A percentile compares a stretch with the other conserved stretches of the same genome.
Evolutionary conservation across 108 stramenopile genomes (phyloP).

Genomic region (Schizochytrium sp.): DNA sequence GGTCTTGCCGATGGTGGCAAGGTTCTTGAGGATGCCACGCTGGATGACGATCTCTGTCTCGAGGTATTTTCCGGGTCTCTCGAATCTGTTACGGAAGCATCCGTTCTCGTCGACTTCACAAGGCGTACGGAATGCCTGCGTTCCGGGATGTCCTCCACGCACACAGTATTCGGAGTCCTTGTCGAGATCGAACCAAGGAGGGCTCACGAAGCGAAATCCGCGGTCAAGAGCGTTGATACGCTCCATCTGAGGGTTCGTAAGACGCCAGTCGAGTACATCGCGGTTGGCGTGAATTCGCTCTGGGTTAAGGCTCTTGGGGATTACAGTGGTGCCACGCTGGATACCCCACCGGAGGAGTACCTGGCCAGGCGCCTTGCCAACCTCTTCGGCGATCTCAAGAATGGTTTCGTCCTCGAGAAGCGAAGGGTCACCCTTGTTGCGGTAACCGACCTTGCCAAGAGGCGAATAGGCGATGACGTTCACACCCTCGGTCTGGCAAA

Average conservation of each 20-base stretch:
- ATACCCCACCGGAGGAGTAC: conserved; percentile 92
- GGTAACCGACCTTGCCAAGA: conserved; percentile 73
- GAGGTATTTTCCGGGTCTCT: conserved; percentile 62
- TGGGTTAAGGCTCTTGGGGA: conserved; percentile 87
- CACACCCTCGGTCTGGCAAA: conserved; percentile 76
- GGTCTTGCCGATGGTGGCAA: conserved; percentile 48
- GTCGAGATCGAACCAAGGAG: conserved; percentile 59
- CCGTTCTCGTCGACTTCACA: conserved; percentile 63
- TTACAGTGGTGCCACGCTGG: conserved; percentile 87
- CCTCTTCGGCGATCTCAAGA: conserved; percentile 75
- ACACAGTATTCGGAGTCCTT: conserved; percentile 53
- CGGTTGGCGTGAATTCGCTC: conserved; percentile 89
- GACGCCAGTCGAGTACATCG: conserved; percentile 86
- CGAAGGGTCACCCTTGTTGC: conserved; percentile 72
- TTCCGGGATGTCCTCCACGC: conserved; percentile 22
- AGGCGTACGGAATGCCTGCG: conserved; percentile 60
- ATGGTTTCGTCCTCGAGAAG: conserved; percentile 70
- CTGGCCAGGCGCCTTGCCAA: conserved; percentile 81
- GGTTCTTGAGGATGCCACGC: conserved; percentile 63
- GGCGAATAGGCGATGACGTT: conserved; percentile 81
- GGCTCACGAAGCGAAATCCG: conserved; percentile 55
- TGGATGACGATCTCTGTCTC: conserved; percentile 65
- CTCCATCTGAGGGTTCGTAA: conserved; percentile 82
- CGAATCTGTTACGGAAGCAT: conserved; percentile 67
- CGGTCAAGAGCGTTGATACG: conserved; percentile 70